Base-by-base conservation (phyloP, 768 basidiomycete species). In the Termitomyces titanicus region DNA sequence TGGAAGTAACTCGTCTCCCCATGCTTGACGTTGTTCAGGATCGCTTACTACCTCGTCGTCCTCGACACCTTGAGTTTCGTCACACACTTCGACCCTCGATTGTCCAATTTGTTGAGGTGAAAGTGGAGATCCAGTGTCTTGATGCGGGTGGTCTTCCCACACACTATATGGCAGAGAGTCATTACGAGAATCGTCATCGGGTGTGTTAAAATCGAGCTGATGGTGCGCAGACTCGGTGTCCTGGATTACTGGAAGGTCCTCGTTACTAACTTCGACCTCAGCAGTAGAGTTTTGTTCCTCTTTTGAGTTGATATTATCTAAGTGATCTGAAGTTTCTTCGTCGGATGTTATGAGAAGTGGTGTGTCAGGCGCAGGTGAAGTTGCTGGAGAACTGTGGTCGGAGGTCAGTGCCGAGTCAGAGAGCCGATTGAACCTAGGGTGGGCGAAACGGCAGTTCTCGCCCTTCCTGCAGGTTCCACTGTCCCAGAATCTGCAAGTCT, bases 401-500 rank as follows among this genome's bases (percentile, higher is more conserved):
- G 43, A 29, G n/a, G 29, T 51, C 17, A 17, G 10, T n/a, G 3
- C 47, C 37, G 34, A 17, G 24, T 37, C 22, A 35, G 47, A 25
- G 17, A 37, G 34, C 5, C 34, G 48, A 49, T 49, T 17, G 37
- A 11, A 5, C 17, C 5, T 22, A 15, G 42, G 22, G 39, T 64
- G 63, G 5, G 49, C 20, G 24, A 55, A 62, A 13, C 24, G 53
- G 24, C 61, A 63, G 7, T 38, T 35, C 24, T 49, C 44, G 22
- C 61, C 58, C n/a, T 45, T 44, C 8, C 24, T 53, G 24, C 61
- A 62, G n/a, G 44, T 52, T 29, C 51, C 53, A 18, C 33, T 34
- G 17, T 9, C 13, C 52, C 60, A 63, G 24, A 44, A 61, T 38
- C 7, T 56, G 57, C 62, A 63, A 11, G 17, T 40, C 7, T 8